Evolutionary conservation across 495 filamentous ascomycete species (phyloP).

Genomic region (Lentithecium fluviatile): DNA sequence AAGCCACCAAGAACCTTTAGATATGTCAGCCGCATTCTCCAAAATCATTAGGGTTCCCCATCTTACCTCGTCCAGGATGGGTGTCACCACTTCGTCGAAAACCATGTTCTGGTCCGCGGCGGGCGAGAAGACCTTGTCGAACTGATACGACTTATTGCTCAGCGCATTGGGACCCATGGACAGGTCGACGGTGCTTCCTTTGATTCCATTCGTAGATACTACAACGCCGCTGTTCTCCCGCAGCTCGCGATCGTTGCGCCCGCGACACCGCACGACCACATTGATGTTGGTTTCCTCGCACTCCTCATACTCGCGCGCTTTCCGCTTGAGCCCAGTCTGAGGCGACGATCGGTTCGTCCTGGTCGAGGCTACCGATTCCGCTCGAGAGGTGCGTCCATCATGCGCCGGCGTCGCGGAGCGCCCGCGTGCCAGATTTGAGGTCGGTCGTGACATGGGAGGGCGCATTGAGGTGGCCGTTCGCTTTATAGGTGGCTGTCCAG

Average conservation of each 20-base stretch:
- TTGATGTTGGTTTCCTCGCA: conserved; percentile 92
- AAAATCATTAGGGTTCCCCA: background rate
- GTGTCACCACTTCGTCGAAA: conserved; percentile 90
- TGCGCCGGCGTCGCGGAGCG: conserved; percentile 50
- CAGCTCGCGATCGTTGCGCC: conserved; percentile 87
- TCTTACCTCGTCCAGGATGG: conserved; percentile 85
- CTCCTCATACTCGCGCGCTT: conserved; percentile 79
- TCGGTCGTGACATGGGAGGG: conserved; percentile 39
- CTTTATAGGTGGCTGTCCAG: conserved; percentile 43
- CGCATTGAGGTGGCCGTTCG: conserved; percentile 53
- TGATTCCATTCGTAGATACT: conserved; percentile 79
- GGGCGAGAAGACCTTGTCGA: conserved; percentile 95
- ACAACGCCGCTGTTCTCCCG: conserved; percentile 91
- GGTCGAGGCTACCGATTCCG: conserved; percentile 61
- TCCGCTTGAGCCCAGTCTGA: conserved; percentile 63
- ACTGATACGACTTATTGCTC: conserved; percentile 94
- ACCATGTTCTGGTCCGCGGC: conserved; percentile 91
- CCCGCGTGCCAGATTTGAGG: conserved; percentile 35
- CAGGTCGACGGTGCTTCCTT: conserved; percentile 76
- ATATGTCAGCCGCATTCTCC: conserved; percentile 1
- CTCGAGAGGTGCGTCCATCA: conserved; percentile 57
- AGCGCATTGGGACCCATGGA: conserved; percentile 90
- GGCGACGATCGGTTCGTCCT: conserved; percentile 45
- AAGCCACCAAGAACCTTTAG: conserved; percentile 86
- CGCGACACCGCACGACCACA: conserved; percentile 91